Evolutionary conservation across 2,329 filamentous ascomycete genomes (phyloP), one percentile per base, ranked within the genome.

Genomic region (Aspergillus quadricinctus): DNA sequence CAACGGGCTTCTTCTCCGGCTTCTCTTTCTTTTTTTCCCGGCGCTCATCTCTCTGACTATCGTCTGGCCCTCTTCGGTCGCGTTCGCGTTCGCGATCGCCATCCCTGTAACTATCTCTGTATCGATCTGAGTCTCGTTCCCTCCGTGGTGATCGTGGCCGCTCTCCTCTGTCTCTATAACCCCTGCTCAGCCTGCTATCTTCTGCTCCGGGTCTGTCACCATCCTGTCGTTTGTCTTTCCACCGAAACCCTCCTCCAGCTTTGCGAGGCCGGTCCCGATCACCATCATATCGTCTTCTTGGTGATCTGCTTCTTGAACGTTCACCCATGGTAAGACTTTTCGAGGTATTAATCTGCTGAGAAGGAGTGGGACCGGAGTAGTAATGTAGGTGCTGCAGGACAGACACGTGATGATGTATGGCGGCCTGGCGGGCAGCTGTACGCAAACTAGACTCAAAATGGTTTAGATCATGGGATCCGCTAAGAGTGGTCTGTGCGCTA

Each of bases 171-270:
- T 70, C 67, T 59, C 75, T 69, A 55, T 84, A 84, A 52, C 83
- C 81, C 60, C 82, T 75, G 56, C 83, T 80, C 60, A 82, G 74
- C 55, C 74, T 73, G 56, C 77, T 72, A 29, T 81, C 78, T 41
- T 77, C 74, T 40, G 79, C 75, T 40, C 69, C 68, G 29, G 66
- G 57, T 50, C 63, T 58, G 50, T 78, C 75, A 58, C 79, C 75
- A 52, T 80, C 75, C 29, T 75, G 72, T 41, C 80, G 77, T 61
- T 79, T 78, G 43, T 79, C 76, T 54, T 80, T 80, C 77, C 78
- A 79, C 56, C 74, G 73, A 62, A 79, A 79, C 2, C 78, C 78
- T 45, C 73, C 69, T 49, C 65, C 68, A 40, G 64, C 74, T 76
- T 77, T 72, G 70, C 72, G 65, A 51, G 70, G 71, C 43, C 66